Percentiles rank a stretch among this genome's conserved stretches.
phyloP scores from a whole-genome alignment of 1,284 basidiomycete genomes.

The Hortiboletus rubellus region DNA sequence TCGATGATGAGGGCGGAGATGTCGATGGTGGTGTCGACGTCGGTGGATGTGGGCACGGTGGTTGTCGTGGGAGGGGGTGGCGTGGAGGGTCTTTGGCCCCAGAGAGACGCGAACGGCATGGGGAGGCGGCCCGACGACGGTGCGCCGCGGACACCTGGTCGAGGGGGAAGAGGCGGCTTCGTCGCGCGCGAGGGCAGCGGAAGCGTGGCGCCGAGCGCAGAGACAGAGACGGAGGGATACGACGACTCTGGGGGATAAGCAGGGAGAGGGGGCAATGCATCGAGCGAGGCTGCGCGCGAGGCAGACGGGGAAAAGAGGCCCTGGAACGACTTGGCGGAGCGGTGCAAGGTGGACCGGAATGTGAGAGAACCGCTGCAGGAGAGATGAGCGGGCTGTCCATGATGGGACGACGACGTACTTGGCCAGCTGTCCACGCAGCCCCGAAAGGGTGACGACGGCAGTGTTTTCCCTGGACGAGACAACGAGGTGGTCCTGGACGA shows the following conservation, averaged over 20 bases:
- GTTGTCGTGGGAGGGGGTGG: constrained; percentile 27
- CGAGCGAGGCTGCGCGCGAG: no score
- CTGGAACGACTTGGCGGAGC: constrained; percentile 59
- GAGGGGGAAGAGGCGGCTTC: constrained; percentile 67
- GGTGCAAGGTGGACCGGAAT: constrained; percentile 65
- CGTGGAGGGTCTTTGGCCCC: constrained; percentile 47
- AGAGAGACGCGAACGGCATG: constrained; percentile 68
- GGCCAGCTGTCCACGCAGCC: constrained; percentile 67
- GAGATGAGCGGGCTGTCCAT: constrained; percentile 12
- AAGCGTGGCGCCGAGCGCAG: constrained; percentile 52
- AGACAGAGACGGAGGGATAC: constrained; percentile 58
- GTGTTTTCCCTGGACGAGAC: constrained; percentile 45
- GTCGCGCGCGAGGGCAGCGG: constrained; percentile 64
- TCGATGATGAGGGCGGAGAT: constrained; percentile 61
- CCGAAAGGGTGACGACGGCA: constrained; percentile 75
- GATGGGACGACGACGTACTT: constrained; percentile 43
- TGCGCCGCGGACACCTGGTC: constrained; percentile 37
- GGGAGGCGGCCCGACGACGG: constrained; percentile 44
- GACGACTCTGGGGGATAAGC: constrained; percentile 30
- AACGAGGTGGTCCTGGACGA: constrained; percentile 76
- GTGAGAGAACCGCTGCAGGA: constrained; percentile 55
- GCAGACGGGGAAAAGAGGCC: no score
- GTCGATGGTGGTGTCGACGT: constrained; percentile 44
- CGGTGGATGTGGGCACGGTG: neutral
- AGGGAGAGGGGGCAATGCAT: constrained; percentile 52